Evolutionary conservation across 129 eudicot species (phyloP), one percentile per base, ranked within the genome.

Genomic region (Flaveria sonorensis): DNA sequence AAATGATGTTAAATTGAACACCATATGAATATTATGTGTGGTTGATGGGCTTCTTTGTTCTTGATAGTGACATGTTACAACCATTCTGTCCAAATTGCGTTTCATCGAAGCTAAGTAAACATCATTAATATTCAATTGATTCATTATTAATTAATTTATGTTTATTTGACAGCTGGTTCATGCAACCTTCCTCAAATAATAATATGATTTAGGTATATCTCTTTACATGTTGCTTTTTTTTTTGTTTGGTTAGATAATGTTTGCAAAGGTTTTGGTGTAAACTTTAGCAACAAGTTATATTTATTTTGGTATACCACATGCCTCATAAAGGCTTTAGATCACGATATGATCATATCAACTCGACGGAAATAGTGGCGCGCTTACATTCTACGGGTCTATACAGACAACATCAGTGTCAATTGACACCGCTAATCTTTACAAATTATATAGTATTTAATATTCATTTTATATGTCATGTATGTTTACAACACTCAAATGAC

Each of bases 121-220:
- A 62, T 55, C 48, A 68, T 55, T 55, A 70, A 46, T 75, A 30
- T n/a, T 60, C 60, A 60, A 60, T 77, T 50, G 20, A 52, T 40
- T 47, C 21, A 61, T 61, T 10, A 16, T 15, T 47, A 47, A 47
- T 50, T 65, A 51, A 53, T 68, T 32, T 56, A 78, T 45, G 28
- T 70, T 78, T 69, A 77, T 40, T 26, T 43, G 76, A 78, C 82
- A 78, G 76, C 82, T 69, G 76, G 82, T 59, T 70, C 70, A 69
- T 78, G 62, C 75, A 77, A 77, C 59, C 56, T 68, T 77, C 75
- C 48, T 30, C 36, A 56, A 36, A 21, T 18, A 60, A 21, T 13
- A 70, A 62, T 62, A 20, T 26, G 20, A 62, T 46, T 30, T 6
- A 42, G 12, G 3, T 39, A 72, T 51, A 43, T 62, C 28, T 62